Conservation (phyloP, 257 asterid species). For the Osmanthus fragrans region DNA sequence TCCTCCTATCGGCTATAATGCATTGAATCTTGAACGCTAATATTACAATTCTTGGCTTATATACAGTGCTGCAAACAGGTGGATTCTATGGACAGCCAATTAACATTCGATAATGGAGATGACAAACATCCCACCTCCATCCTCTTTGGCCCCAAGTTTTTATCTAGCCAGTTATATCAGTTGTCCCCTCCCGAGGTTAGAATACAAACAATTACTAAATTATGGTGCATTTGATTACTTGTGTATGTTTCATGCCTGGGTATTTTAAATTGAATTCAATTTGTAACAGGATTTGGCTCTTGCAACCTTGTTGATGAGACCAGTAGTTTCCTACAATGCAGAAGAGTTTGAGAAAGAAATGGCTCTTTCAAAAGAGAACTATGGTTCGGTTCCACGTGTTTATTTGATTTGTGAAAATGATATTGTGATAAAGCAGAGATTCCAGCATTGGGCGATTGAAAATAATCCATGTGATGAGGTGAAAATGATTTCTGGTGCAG, state of each 20-base stretch:
- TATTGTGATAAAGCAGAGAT: slow-evolving; percentile 5
- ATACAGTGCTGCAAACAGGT: slow-evolving; percentile 21
- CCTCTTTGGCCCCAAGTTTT: slow-evolving; percentile 35
- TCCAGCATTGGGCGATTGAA: slow-evolving; percentile 39
- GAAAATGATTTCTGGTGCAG: slow-evolving; percentile 31
- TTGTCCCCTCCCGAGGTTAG: slow-evolving; percentile 47
- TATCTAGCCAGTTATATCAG: slow-evolving; percentile 38
- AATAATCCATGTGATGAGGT: slow-evolving; percentile 43
- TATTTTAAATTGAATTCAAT: background rate
- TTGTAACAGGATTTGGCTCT: slow-evolving; percentile 36
- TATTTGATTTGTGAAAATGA: slow-evolving; percentile 36
- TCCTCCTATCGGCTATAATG: background rate
- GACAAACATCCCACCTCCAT: slow-evolving; percentile 34
- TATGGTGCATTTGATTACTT: background rate
- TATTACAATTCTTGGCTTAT: background rate
- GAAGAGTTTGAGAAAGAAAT: background rate
- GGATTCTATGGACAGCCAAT: slow-evolving; percentile 30
- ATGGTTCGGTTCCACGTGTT: slow-evolving; percentile 40
- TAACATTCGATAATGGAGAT: slow-evolving; percentile 21
- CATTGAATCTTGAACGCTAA: background rate
- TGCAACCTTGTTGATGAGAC: slow-evolving; percentile 42
- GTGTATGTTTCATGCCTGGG: too few relatives aligned
- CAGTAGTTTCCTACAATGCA: slow-evolving; percentile 15
- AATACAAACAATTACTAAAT: background rate
- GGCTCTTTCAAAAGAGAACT: slow-evolving; percentile 27